Conservation (phyloP, 352 stramenopile species). For the Phytophthora niederhauseri region DNA sequence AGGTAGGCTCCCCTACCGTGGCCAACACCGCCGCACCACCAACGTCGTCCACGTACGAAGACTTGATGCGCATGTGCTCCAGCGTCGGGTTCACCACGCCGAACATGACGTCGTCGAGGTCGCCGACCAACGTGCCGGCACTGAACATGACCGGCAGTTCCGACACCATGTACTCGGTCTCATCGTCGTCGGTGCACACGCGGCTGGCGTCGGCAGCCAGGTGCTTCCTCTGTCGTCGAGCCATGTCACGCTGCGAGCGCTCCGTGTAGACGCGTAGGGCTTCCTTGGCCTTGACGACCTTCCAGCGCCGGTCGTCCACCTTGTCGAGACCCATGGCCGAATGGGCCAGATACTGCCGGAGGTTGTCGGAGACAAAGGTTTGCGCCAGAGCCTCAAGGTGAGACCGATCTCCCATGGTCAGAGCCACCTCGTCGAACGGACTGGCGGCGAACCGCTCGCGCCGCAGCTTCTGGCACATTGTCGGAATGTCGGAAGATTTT, state of each 20-base stretch:
- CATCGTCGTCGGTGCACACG: conserved; percentile 11
- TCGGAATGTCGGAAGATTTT: neutral
- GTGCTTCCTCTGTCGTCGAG: conserved; percentile 21
- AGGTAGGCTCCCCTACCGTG: conserved; percentile 44
- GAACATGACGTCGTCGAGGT: conserved; percentile 51
- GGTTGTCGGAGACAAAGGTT: conserved; percentile 40
- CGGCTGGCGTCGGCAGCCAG: conserved; percentile 9
- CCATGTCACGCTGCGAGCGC: conserved; percentile 33
- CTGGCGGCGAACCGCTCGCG: conserved; percentile 30
- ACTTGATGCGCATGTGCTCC: conserved; percentile 47
- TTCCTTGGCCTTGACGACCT: conserved; percentile 39
- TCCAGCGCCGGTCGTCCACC: conserved; percentile 43
- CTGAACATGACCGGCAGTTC: conserved; percentile 38
- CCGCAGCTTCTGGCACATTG: neutral
- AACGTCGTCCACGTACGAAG: conserved; percentile 52
- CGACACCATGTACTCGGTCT: conserved; percentile 19
- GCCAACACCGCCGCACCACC: conserved; percentile 47
- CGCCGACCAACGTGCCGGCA: conserved; percentile 34
- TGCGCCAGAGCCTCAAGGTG: conserved; percentile 34
- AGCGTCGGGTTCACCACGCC: conserved; percentile 39
- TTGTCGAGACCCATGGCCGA: conserved; percentile 29
- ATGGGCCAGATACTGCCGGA: conserved; percentile 46
- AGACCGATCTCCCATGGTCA: conserved; percentile 32
- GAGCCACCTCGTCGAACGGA: conserved; percentile 31
- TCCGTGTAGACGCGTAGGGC: conserved; percentile 38